Percentiles rank a stretch among this genome's conserved stretches.
These are phyloP conservation scores for Mycosarcoma maydis DNA, from an alignment of 1,284 basidiomycete genomes.

Conservation along the genomic window DNA sequence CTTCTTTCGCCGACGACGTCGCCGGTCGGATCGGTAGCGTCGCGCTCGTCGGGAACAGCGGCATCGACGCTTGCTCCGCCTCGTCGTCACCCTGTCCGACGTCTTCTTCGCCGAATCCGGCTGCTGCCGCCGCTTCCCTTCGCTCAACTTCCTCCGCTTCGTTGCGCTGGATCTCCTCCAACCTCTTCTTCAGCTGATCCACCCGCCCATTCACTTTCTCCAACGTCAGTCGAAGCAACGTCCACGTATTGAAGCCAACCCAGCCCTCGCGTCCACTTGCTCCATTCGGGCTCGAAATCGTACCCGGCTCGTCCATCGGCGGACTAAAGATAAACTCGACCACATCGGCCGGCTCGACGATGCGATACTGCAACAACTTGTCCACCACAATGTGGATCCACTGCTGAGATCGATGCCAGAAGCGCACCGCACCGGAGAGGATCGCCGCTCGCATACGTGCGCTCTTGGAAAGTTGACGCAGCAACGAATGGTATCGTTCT, in stretches of 20 bases:
- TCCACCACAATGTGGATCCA: slow-evolving; percentile 79
- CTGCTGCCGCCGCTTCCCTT: slow-evolving; percentile 45
- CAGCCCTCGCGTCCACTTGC: slow-evolving; percentile 45
- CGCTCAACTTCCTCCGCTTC: slow-evolving; percentile 48
- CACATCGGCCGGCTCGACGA: slow-evolving; percentile 92
- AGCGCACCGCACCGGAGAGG: slow-evolving; percentile 77
- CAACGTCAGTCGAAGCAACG: slow-evolving; percentile 56
- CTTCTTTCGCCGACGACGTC: slow-evolving; percentile 1
- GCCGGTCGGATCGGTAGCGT: slow-evolving; percentile 26
- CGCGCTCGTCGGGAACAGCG: slow-evolving; percentile 48
- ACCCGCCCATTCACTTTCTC: slow-evolving; percentile 66
- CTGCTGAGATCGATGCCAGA: slow-evolving; percentile 75
- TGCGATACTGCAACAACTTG: slow-evolving; percentile 98
- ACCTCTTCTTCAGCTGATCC: slow-evolving; percentile 57
- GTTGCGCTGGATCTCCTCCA: slow-evolving; percentile 43
- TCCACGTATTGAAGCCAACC: slow-evolving; percentile 60
- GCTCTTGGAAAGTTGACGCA: slow-evolving; percentile 77
- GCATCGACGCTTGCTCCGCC: no score
- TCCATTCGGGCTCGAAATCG: background rate
- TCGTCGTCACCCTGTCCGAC: no score
- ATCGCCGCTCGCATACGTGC: slow-evolving; percentile 70
- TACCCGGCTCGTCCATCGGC: slow-evolving; percentile 19
- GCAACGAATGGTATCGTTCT: slow-evolving; percentile 87
- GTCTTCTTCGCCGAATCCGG: no score
- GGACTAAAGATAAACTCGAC: slow-evolving; percentile 81